These are phyloP conservation scores for Picea mariana DNA, from an alignment of 83 land plant genomes.

Conservation along the genomic window DNA sequence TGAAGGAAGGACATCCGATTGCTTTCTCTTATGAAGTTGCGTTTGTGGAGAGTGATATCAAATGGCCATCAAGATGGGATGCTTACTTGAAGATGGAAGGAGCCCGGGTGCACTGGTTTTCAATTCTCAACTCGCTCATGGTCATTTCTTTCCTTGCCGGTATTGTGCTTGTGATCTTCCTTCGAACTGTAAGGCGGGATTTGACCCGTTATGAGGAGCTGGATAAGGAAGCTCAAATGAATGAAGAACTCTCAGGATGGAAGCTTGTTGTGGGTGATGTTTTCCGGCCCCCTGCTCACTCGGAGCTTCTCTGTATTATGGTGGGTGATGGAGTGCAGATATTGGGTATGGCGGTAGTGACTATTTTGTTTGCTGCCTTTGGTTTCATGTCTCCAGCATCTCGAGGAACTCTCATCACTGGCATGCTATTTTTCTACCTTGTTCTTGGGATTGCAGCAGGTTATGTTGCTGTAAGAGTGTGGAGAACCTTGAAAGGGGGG, in stretches of 20 bases:
- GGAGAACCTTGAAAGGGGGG: slow-evolving; percentile 56
- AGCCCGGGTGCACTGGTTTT: slow-evolving; percentile 70
- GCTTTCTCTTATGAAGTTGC: slow-evolving; percentile 62
- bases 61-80: slow-evolving; percentile 80
- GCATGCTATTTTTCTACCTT: slow-evolving; percentile 67
- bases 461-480: slow-evolving; percentile 60
- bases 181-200: slow-evolving; percentile 65
- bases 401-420: slow-evolving; percentile 55
- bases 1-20: slow-evolving; percentile 47
- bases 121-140: slow-evolving; percentile 57
- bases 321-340: slow-evolving; percentile 77
- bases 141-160: slow-evolving; percentile 72
- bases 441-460: slow-evolving; percentile 63
- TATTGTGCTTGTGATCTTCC: slow-evolving; percentile 65
- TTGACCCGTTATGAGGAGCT: slow-evolving; percentile 68
- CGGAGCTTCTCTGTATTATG: slow-evolving; percentile 54
- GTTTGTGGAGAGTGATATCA: slow-evolving; percentile 62
- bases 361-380: slow-evolving; percentile 63
- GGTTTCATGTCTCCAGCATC: slow-evolving; percentile 69
- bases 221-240: slow-evolving; percentile 80
- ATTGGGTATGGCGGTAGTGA: slow-evolving; percentile 65
- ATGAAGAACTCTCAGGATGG: slow-evolving; percentile 76
- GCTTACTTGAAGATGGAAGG: slow-evolving; percentile 64
- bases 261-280: slow-evolving; percentile 76
- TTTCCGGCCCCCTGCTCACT: slow-evolving; percentile 50